Conservation (phyloP, 78 protist species). For the Emiliania huxleyi region DNA sequence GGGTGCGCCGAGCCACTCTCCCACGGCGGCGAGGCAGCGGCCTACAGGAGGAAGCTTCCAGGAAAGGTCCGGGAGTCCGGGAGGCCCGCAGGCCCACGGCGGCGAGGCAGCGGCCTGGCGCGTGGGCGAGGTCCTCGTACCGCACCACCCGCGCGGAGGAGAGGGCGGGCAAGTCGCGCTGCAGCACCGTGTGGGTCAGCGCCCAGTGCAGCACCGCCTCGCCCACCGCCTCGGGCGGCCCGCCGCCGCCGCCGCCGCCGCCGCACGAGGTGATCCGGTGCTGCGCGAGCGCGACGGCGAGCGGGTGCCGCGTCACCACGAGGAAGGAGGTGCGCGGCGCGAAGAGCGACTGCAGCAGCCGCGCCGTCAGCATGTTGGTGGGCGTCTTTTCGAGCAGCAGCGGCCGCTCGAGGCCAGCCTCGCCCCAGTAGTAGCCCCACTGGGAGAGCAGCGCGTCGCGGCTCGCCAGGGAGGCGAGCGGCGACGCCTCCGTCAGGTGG, state of each 20-base stretch:
- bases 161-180: background rate
- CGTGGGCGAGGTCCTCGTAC: background rate
- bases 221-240: background rate
- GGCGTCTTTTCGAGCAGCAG: slow-evolving; percentile 2
- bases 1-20: background rate
- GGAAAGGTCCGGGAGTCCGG: no score
- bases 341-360: background rate
- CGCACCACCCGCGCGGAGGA: background rate
- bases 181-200: background rate
- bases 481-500: background rate
- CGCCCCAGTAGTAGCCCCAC: background rate
- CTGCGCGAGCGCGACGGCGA: background rate
- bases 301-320: background rate
- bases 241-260: no score
- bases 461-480: background rate
- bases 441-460: background rate
- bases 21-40: background rate
- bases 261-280: background rate
- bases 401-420: background rate
- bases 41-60: no score
- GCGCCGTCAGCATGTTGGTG: background rate
- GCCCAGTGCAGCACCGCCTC: background rate
- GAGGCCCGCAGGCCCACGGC: no score
- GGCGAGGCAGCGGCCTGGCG: background rate
- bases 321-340: background rate